These are phyloP conservation scores for Talaromyces sp. DNA, from an alignment of 2,329 filamentous ascomycete species.

Conservation along the genomic window DNA sequence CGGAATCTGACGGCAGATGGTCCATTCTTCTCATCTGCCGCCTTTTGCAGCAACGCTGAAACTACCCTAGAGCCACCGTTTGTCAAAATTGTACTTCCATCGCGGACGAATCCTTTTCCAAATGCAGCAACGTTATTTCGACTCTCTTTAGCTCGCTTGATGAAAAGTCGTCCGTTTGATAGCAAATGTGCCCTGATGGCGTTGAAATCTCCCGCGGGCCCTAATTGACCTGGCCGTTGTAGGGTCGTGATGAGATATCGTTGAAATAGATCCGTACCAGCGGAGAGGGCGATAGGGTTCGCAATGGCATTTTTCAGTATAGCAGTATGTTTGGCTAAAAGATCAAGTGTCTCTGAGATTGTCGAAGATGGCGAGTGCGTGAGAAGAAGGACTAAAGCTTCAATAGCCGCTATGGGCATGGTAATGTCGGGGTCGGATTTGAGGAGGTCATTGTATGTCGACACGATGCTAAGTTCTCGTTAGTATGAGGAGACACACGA, in stretches of 20 bases:
- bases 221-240: constrained; percentile 52
- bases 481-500: not conserved
- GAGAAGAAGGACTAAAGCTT: constrained; percentile 83
- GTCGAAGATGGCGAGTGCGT: constrained; percentile 76
- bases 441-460: constrained; percentile 63
- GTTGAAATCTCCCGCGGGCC: constrained; percentile 68
- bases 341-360: constrained; percentile 88
- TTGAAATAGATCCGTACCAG: constrained; percentile 92
- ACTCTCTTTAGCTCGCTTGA: constrained; percentile 78
- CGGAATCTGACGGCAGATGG: constrained; percentile 65
- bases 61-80: constrained; percentile 87
- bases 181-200: constrained; percentile 78
- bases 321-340: constrained; percentile 72
- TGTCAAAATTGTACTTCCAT: constrained; percentile 80
- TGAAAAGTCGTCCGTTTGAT: constrained; percentile 81
- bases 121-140: constrained; percentile 77
- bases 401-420: constrained; percentile 92
- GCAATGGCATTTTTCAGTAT: constrained; percentile 73
- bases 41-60: constrained; percentile 68
- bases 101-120: constrained; percentile 72
- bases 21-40: constrained; percentile 61
- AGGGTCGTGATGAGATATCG: constrained; percentile 80
- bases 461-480: constrained; percentile 53
- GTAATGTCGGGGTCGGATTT: constrained; percentile 75
- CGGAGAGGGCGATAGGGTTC: constrained; percentile 88